phyloP scores from a whole-genome alignment of 495 filamentous ascomycete species.

The Aspergillus hancockii region DNA sequence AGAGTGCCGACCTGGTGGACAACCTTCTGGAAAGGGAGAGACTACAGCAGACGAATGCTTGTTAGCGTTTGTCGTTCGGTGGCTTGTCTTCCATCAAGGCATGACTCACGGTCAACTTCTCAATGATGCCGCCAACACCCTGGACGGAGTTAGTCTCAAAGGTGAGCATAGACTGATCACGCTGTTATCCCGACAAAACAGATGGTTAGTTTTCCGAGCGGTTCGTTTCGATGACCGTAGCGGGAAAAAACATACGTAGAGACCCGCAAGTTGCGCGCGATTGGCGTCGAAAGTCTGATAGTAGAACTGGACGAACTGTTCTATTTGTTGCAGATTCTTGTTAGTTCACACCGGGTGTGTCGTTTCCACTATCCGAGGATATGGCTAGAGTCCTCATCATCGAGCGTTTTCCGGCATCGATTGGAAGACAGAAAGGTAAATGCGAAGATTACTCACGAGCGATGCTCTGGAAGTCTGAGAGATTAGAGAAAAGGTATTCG shows the following conservation, averaged over 20 bases:
- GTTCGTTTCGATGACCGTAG: neutral
- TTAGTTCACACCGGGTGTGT: slow-evolving; percentile 16
- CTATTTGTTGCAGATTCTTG: slow-evolving; percentile 43
- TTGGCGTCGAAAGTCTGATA: slow-evolving; percentile 79
- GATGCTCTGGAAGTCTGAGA: slow-evolving; percentile 52
- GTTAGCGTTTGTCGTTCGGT: neutral
- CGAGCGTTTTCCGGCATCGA: neutral
- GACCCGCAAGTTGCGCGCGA: slow-evolving; percentile 58
- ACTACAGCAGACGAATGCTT: slow-evolving; percentile 42
- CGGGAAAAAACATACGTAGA: slow-evolving; percentile 69
- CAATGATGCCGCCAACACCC: slow-evolving; percentile 63
- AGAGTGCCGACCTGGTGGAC: slow-evolving; percentile 65
- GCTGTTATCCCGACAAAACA: slow-evolving; percentile 47
- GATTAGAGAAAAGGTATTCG: neutral
- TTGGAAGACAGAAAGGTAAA: neutral
- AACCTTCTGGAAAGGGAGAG: slow-evolving; percentile 78
- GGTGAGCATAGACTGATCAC: slow-evolving; percentile 86
- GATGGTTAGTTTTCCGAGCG: slow-evolving; percentile 7
- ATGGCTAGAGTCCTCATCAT: neutral
- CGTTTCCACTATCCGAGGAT: neutral
- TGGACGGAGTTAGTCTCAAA: slow-evolving; percentile 69
- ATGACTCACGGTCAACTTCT: slow-evolving; percentile 72
- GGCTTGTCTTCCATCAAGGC: neutral
- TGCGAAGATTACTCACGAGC: slow-evolving; percentile 50
- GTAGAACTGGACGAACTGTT: slow-evolving; percentile 84